Conservation (phyloP, 495 filamentous ascomycete genomes). For the Penicillium psychrofluorescens region DNA sequence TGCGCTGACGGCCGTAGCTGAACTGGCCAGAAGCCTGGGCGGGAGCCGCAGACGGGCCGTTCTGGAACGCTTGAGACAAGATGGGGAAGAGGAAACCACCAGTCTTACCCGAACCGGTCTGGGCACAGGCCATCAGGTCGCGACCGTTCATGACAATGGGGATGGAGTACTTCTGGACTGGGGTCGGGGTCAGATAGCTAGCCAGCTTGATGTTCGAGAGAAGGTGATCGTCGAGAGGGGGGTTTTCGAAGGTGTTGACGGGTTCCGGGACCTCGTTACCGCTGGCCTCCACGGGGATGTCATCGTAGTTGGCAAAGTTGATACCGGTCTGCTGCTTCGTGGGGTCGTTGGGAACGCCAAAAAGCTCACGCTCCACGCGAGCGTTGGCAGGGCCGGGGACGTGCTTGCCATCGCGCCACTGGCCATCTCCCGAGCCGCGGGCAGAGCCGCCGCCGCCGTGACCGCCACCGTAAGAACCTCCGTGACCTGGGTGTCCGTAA, state of each 20-base stretch:
- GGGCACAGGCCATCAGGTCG: slow-evolving; percentile 98
- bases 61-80: slow-evolving; percentile 87
- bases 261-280: slow-evolving; percentile 92
- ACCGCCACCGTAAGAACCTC: slow-evolving; percentile 36
- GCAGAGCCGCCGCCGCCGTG: slow-evolving; percentile 42
- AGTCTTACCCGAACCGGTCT: slow-evolving; percentile 99
- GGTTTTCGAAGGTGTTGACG: slow-evolving; percentile 82
- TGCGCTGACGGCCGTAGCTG: slow-evolving; percentile 78
- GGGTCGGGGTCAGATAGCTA: slow-evolving; percentile 88
- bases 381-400: slow-evolving; percentile 80
- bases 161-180: slow-evolving; percentile 97
- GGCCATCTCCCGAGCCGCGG: slow-evolving; percentile 85
- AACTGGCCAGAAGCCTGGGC: slow-evolving; percentile 49
- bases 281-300: slow-evolving; percentile 96
- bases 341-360: slow-evolving; percentile 88
- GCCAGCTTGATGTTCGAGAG: slow-evolving; percentile 86
- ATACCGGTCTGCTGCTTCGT: slow-evolving; percentile 94
- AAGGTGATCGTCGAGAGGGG: slow-evolving; percentile 87
- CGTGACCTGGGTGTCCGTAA: slow-evolving; percentile 57
- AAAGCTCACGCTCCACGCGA: slow-evolving; percentile 89
- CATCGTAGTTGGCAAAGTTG: slow-evolving; percentile 99
- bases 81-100: slow-evolving; percentile 99
- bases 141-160: slow-evolving; percentile 94
- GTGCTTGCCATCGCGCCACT: slow-evolving; percentile 96
- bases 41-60: slow-evolving; percentile 68